Evolutionary conservation across 495 filamentous ascomycete genomes (phyloP).

Genomic region (Aspergillus conjunctus): DNA sequence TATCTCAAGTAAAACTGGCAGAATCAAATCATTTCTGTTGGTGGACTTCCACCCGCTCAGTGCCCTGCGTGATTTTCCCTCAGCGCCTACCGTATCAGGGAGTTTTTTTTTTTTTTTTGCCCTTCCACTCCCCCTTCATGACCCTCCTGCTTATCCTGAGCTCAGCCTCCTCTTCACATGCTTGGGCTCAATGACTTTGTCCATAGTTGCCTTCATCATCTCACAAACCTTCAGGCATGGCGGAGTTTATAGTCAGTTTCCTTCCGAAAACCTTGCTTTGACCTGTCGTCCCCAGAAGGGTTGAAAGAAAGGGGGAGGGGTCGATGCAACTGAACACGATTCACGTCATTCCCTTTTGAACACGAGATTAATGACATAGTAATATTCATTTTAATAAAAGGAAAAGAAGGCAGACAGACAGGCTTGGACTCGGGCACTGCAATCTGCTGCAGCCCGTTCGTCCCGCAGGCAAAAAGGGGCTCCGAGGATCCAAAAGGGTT

Average conservation of each 20-base stretch:
- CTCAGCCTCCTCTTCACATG: constrained; percentile 17
- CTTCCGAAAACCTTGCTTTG: neutral
- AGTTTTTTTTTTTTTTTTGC: neutral
- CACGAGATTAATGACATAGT: constrained; percentile 10
- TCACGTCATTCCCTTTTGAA: constrained; percentile 12
- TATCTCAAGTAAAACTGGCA: no score
- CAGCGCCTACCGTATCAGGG: neutral
- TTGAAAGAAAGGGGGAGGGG: neutral
- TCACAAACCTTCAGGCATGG: neutral
- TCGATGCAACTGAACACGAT: neutral
- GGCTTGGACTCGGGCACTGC: constrained; percentile 17
- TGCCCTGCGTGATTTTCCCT: neutral
- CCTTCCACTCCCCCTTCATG: neutral
- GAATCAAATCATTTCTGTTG: no score
- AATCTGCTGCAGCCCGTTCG: constrained; percentile 21
- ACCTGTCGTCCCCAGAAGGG: neutral
- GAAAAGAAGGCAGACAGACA: constrained; percentile 14
- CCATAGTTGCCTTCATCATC: neutral
- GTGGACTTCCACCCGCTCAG: no score
- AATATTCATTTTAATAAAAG: neutral
- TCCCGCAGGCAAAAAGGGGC: constrained; percentile 8
- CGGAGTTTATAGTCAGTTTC: neutral
- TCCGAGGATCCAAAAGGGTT: constrained; percentile 7
- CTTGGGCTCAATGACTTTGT: neutral
- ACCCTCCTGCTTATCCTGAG: neutral